These are phyloP conservation scores for Kodamaea alishanica DNA, from an alignment of 1,139 yeast genomes.

Conservation along the genomic window DNA sequence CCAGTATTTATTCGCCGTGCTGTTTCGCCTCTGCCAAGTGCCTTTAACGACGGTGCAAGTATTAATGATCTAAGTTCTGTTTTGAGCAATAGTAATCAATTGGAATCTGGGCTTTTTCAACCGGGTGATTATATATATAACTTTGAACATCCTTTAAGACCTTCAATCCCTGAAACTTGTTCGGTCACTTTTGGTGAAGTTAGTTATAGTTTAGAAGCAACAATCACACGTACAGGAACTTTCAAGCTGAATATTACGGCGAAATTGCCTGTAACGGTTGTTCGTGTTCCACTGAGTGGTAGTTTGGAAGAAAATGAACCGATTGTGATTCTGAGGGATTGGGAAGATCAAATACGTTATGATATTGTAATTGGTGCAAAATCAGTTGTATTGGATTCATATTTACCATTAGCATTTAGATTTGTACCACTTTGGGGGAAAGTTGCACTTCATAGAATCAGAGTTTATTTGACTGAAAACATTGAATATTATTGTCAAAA, in stretches of 20 bases:
- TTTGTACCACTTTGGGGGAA: conserved; percentile 80
- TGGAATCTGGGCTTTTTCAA: conserved; percentile 34
- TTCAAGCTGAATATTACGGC: conserved; percentile 76
- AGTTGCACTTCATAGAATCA: conserved; percentile 77
- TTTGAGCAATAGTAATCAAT: conserved; percentile 19
- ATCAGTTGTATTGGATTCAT: conserved; percentile 77
- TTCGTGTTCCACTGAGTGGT: conserved; percentile 73
- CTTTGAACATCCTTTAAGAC: conserved; percentile 84
- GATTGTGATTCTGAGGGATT: conserved; percentile 80
- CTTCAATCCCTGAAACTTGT: conserved; percentile 78
- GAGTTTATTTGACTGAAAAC: conserved; percentile 84
- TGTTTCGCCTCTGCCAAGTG: conserved; percentile 31
- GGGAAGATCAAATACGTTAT: conserved; percentile 90
- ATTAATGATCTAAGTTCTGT: conserved; percentile 21
- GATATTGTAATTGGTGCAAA: conserved; percentile 89
- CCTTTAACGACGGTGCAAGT: conserved; percentile 8
- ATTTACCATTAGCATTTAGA: conserved; percentile 77
- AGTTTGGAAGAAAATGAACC: conserved; percentile 91
- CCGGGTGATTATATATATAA: conserved; percentile 92
- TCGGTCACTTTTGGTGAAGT: conserved; percentile 80
- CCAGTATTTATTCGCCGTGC: conserved; percentile 39
- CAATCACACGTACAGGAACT: conserved; percentile 73
- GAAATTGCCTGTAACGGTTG: conserved; percentile 57
- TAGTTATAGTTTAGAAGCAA: conserved; percentile 62
- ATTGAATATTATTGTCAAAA: conserved; percentile 83